Conservation (phyloP, 2,329 filamentous ascomycete genomes). For the Sporothrix brunneoviolacea region DNA sequence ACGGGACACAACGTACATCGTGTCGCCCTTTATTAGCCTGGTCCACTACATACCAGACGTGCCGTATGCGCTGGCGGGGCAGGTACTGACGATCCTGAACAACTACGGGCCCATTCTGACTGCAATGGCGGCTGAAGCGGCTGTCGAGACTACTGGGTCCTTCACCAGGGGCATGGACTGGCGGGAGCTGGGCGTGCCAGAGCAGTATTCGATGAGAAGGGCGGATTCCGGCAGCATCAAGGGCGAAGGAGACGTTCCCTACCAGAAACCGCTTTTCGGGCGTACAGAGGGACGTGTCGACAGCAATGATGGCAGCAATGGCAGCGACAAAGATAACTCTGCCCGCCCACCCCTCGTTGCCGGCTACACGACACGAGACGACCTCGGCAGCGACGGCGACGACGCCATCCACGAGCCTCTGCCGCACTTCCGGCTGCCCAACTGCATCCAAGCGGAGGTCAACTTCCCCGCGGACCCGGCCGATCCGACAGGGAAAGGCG, state of each 20-base stretch:
- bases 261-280: constrained; percentile 7
- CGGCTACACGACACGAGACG: constrained; percentile 87
- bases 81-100: constrained; percentile 58
- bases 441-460: constrained; percentile 68
- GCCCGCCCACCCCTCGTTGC: constrained; percentile 39
- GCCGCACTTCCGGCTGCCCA: constrained; percentile 70
- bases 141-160: not conserved
- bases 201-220: constrained; percentile 28
- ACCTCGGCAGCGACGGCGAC: constrained; percentile 76
- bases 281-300: constrained; percentile 9
- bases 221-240: constrained; percentile 21
- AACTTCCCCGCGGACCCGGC: constrained; percentile 43
- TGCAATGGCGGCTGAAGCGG: constrained; percentile 18
- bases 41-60: constrained; percentile 75
- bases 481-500: constrained; percentile 17
- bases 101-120: constrained; percentile 43
- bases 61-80: constrained; percentile 66
- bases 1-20: constrained; percentile 73
- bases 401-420: constrained; percentile 78
- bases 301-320: constrained; percentile 28
- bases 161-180: constrained; percentile 30
- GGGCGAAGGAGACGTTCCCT: constrained; percentile 3
- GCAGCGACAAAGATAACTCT: constrained; percentile 21
- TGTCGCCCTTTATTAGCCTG: constrained; percentile 80
- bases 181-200: constrained; percentile 44